Percentiles rank a stretch among this genome's conserved stretches.
phyloP scores from a whole-genome alignment of 2,329 filamentous ascomycete genomes.

The Aspergillus cejpii region DNA sequence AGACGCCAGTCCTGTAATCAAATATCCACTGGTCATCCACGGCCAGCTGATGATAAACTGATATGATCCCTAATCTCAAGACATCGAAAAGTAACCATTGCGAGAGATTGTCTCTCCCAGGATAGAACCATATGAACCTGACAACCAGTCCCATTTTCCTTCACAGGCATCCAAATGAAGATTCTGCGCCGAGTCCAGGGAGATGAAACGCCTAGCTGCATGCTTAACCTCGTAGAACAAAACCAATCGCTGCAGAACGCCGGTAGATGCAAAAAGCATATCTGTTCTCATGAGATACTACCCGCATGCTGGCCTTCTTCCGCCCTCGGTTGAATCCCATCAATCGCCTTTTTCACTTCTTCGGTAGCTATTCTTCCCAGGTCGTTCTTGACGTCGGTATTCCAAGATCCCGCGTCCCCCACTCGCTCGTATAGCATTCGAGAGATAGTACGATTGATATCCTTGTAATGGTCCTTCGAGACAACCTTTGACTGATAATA shows the following conservation, averaged over 20 bases:
- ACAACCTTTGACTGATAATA: constrained; percentile 73
- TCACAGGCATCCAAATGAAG: not conserved
- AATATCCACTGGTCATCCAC: not conserved
- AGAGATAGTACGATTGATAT: constrained; percentile 84
- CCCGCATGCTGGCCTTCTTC: constrained; percentile 13
- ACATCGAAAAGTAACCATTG: not conserved
- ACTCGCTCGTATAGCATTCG: constrained; percentile 73
- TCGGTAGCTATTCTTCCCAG: constrained; percentile 71
- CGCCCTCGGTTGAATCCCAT: constrained; percentile 23
- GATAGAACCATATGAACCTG: not conserved
- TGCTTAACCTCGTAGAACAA: constrained; percentile 8
- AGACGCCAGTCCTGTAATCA: not conserved
- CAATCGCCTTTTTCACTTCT: constrained; percentile 71
- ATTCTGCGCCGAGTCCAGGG: not conserved
- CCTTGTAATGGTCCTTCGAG: constrained; percentile 82
- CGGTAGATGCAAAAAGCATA: constrained; percentile 13
- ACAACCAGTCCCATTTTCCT: not conserved
- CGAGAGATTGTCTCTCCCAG: not conserved
- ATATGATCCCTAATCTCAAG: not conserved
- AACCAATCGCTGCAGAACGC: constrained; percentile 17
- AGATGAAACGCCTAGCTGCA: constrained; percentile 15
- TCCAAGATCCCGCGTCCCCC: constrained; percentile 51
- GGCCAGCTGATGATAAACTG: not conserved
- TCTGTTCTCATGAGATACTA: constrained; percentile 12
- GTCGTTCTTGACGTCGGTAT: constrained; percentile 58